These are phyloP conservation scores for Hanseniaspora valbyensis DNA, from an alignment of 805 yeast genomes.

Conservation along the genomic window DNA sequence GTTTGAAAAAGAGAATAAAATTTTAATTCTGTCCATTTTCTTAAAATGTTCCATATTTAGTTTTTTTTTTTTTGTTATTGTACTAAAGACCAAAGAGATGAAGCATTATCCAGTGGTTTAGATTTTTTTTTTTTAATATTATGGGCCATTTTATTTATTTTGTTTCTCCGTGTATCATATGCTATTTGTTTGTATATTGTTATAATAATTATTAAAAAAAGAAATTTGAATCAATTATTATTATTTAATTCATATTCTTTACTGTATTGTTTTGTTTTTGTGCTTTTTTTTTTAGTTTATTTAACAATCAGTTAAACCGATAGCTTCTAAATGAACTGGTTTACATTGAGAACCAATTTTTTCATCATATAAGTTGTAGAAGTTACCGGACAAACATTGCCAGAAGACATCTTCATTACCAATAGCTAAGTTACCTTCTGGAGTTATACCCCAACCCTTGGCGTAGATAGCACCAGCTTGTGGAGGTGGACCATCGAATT, in stretches of 20 bases:
- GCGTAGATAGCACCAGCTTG: slow-evolving; percentile 60
- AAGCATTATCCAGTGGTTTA: too few relatives aligned
- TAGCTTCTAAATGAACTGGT: slow-evolving; percentile 42
- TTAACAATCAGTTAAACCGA: slow-evolving; percentile 42
- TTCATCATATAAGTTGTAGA: slow-evolving; percentile 56
- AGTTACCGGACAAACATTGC: slow-evolving; percentile 55
- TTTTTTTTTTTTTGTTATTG: too few relatives aligned
- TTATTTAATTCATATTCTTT: too few relatives aligned
- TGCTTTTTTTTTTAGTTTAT: not conserved
- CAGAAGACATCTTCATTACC: slow-evolving; percentile 49
- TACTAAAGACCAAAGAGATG: not conserved
- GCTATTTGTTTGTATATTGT: not conserved
- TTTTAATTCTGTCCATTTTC: not conserved
- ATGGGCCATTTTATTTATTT: not conserved
- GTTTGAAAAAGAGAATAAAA: not conserved
- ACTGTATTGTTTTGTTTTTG: not conserved
- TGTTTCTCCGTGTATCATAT: not conserved
- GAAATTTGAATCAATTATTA: too few relatives aligned
- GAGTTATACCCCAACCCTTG: slow-evolving; percentile 49
- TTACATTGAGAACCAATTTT: slow-evolving; percentile 44
- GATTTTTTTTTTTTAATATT: too few relatives aligned
- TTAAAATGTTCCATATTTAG: not conserved
- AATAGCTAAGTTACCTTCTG: slow-evolving; percentile 47
- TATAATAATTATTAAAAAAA: too few relatives aligned
- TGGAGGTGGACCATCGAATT: slow-evolving; percentile 69